Base-by-base conservation (phyloP, 768 basidiomycete genomes). In the Daedaleopsis nitida region DNA sequence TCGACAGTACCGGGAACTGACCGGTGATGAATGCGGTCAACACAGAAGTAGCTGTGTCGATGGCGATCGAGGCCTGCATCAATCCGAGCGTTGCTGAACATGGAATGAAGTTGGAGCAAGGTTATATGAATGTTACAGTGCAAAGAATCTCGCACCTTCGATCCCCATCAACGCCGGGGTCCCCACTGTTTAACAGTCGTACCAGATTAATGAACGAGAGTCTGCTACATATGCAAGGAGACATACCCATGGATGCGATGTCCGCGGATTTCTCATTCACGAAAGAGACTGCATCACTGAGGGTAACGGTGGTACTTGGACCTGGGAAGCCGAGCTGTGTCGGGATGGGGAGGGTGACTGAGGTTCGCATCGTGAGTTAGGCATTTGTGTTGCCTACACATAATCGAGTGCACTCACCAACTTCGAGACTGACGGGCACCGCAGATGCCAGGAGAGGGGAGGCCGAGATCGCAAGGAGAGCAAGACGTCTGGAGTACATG, bases 21-120 rank as follows among this genome's bases (percentile, higher is more conserved):
- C 60, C 55, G 43, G 60, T 45, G 8, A 38, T 55, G 23, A 56
- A 39, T 10, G 50, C 49, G 2, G 60, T 56, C 27, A 61, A 49
- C 50, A 45, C 27, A 32, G 27, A 19, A 32, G 60, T 61, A 8
- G 48, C 55, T 4, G 60, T 43, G 14, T 49, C 60, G 23, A 61
- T 52, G 11, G 48, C 60, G 14, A 24, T 48, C 12, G 39, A n/a
- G 5, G 60, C 60, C 16, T 55, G 12, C 4, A 44, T 24, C 1
- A 52, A 16, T 3, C 49, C 60, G 3, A 61, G 38, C 32, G 54
- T 44, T 6, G 60, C 60, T 61, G 35, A 4, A 32, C 7, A 32
- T 32, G 27, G 24, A 6, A 1, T 38, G 19, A 23, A 27, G 19
- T 5, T 14, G 37, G n/a, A 39, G 16, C 6, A 42, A 14, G 45